Base-by-base conservation (phyloP, 768 basidiomycete species). In the Lactarius sanguifluus region DNA sequence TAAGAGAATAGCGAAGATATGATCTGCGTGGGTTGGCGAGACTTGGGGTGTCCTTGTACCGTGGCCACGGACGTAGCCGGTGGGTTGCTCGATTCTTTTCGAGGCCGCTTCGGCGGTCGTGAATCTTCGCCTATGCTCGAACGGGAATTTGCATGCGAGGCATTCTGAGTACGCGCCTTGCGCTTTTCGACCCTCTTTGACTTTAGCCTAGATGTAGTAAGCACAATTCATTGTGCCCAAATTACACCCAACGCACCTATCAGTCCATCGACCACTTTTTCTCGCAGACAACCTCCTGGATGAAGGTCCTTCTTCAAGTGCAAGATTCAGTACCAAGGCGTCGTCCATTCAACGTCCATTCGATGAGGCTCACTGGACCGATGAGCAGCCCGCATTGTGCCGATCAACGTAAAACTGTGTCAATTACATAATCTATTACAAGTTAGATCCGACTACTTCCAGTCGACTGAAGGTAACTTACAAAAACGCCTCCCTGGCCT, bases 1-100 rank as follows among this genome's bases (percentile, higher is more conserved):
- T 84, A 91, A 3, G 92, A 86, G 79, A 96, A 96, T 9, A 96
- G 81, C 10, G 94, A 95, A 7, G 70, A 71, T 43, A 71, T 71
- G 38, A 71, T 60, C 20, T 71, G 68, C 9, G 57, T 12, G 15
- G 62, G 57, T 34, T 45, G 69, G 61, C 61, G 69, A 28, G 64
- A 59, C 54, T 60, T 66, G 12, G 64, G 38, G 23, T 41, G 41
- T 23, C 58, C n/a, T 10, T 40, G 54, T 34, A 32, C 32, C 6
- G 52, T 18, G 12, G 57, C 18, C 2, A 20, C 38, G 6, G 57
- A 43, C 43, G 9, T 9, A 20, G 15, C 6, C 5, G 61, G 32
- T 12, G n/a, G 32, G 36, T n/a, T 12, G 7, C 16, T 15, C 8
- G 61, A 18, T 20, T 64, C 43, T n/a, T 59, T 63, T 10, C 70